phyloP scores from a whole-genome alignment of 169 alveolate genomes.

The Plasmodium vinckei region DNA sequence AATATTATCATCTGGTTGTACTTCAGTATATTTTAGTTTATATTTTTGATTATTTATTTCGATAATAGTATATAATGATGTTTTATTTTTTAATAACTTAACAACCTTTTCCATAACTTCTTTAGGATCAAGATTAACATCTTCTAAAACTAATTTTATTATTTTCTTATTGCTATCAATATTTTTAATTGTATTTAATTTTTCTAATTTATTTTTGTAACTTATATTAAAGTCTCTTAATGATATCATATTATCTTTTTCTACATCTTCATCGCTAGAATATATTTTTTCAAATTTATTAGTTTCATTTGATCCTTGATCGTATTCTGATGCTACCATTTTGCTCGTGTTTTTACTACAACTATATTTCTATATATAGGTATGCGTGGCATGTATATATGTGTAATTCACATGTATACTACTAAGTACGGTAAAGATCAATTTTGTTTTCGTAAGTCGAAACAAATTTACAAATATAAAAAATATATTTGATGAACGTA shows the following conservation, averaged over 20 bases:
- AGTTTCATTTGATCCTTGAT: not conserved
- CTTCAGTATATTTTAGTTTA: conserved; percentile 59
- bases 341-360: not conserved
- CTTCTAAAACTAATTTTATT: conserved; percentile 58
- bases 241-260: conserved; percentile 52
- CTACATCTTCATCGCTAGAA: conserved; percentile 7
- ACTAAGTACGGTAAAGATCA: too few relatives aligned
- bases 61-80: conserved; percentile 35
- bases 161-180: conserved; percentile 68
- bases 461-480: too few relatives aligned
- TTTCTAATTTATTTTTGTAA: conserved; percentile 46
- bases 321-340: not conserved
- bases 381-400: too few relatives aligned
- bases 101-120: conserved; percentile 40
- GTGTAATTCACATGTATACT: too few relatives aligned
- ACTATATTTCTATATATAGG: too few relatives aligned
- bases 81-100: conserved; percentile 44
- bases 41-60: conserved; percentile 49
- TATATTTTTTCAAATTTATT: not conserved
- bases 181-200: conserved; percentile 52
- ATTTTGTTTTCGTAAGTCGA: too few relatives aligned
- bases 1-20: conserved; percentile 57
- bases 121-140: conserved; percentile 48
- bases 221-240: conserved; percentile 61
- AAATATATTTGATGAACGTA: too few relatives aligned